phyloP scores from a whole-genome alignment of 116 monocot species.

The Phalaenopsis hybrid region DNA sequence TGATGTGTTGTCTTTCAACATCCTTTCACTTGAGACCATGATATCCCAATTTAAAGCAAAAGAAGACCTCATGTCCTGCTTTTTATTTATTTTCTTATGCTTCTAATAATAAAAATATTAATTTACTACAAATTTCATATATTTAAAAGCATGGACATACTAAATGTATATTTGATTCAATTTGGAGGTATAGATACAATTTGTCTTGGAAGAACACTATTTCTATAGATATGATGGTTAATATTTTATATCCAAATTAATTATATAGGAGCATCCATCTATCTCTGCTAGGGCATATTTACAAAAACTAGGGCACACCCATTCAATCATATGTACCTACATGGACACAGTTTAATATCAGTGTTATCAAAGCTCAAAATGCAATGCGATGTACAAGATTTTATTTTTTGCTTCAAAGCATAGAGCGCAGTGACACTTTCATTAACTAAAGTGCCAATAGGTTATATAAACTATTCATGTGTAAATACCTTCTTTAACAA shows the following conservation, averaged over 20 bases:
- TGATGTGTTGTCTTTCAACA: too few relatives aligned
- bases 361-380: too few relatives aligned
- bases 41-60: too few relatives aligned
- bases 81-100: not conserved
- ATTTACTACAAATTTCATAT: not conserved
- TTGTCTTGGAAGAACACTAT: not conserved
- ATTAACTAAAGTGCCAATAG: too few relatives aligned
- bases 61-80: not conserved
- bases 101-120: not conserved
- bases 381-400: too few relatives aligned
- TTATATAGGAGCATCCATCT: not conserved
- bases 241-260: not conserved
- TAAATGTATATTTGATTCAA: not conserved
- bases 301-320: not conserved
- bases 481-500: too few relatives aligned
- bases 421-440: too few relatives aligned
- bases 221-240: not conserved
- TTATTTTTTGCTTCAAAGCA: too few relatives aligned
- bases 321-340: not conserved
- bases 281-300: not conserved
- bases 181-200: not conserved
- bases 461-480: too few relatives aligned
- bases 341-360: not conserved
- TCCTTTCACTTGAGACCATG: too few relatives aligned
- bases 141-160: not conserved